Conservation (phyloP, 495 filamentous ascomycete genomes). For the Lasiosphaeria ovina region DNA sequence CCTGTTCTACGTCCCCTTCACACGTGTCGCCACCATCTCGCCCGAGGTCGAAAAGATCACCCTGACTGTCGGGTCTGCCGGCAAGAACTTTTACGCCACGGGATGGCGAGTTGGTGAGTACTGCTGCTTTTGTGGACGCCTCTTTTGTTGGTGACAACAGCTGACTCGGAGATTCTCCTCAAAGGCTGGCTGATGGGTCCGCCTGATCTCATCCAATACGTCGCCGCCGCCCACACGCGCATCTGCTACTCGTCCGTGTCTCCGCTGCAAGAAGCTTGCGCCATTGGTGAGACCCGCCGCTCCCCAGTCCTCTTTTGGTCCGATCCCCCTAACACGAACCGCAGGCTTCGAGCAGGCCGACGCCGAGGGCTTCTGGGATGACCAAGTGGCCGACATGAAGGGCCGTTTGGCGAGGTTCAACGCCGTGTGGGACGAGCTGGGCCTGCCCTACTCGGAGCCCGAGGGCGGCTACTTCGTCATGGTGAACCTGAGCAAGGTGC, state of each 20-base stretch:
- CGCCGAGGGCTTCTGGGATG: conserved; percentile 82
- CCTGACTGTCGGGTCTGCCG: conserved; percentile 88
- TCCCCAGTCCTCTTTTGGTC: not conserved
- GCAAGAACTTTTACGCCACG: conserved; percentile 97
- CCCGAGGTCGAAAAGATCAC: conserved; percentile 84
- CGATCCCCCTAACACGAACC: not conserved
- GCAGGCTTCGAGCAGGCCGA: conserved; percentile 83
- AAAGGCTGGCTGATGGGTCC: conserved; percentile 82
- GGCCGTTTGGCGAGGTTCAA: conserved; percentile 86
- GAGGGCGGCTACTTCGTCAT: conserved; percentile 97
- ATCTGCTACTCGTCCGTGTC: conserved; percentile 95
- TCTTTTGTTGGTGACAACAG: not conserved
- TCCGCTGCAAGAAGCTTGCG: conserved; percentile 93
- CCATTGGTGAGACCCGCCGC: conserved; percentile 55
- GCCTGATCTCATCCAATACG: conserved; percentile 85
- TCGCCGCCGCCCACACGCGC: conserved; percentile 86
- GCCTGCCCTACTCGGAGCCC: conserved; percentile 85
- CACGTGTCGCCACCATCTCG: conserved; percentile 82
- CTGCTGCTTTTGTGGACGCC: not conserved
- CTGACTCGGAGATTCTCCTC: no score
- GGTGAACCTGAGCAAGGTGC: conserved; percentile 83
- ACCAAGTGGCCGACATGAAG: conserved; percentile 79
- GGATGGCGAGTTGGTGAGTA: conserved; percentile 83
- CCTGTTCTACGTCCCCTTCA: conserved; percentile 92
- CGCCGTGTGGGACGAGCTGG: conserved; percentile 81